Base-by-base conservation (phyloP, 306 rosid genomes). In the Prunus dulcis region DNA sequence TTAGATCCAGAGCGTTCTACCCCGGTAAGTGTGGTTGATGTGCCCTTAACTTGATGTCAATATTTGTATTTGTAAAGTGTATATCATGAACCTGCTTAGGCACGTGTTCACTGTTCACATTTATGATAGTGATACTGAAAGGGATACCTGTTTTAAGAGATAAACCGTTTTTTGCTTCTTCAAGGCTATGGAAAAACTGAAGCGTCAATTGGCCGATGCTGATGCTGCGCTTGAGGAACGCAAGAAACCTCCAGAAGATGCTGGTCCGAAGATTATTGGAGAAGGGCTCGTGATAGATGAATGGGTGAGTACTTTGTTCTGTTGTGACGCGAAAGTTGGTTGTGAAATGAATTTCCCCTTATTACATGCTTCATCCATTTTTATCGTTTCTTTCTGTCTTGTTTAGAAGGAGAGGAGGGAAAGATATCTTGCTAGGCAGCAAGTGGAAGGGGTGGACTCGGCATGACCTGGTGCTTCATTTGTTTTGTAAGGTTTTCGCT, bases 251-350 rank as follows among this genome's bases (percentile, higher is more conserved):
- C 81, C 86, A 1, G 97, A 93, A 79, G 96, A 88, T 61, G 49
- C 91, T 8, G 96, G 96, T 69, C 88, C 92, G 62, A 88, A 78
- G 80, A 89, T 90, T 52, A 87, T 93, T 12, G 96, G 97, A 68
- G 96, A 93, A 80, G 97, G 97, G 68, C 97, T 95, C 10, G 98
- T 95, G 62, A 95, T 95, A 75, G 97, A 95, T 75, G 97, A 95
- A 89, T 92, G 97, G 97, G 97, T 92, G 69, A 83, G 92, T 84
- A 25, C 68, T 18, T 73, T 32, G 71, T 72, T 22, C 46, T 6
- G 3, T 30, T 12, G 38, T 23, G 32, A 58, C 19, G 7, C 6
- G 10, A n/a, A 25, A 28, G 45, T 22, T 51, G 12, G 64, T 43
- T 53, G 47, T 46, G 30, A 27, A 65, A 65, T 20, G 45, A 58